A percentile compares a stretch with the other conserved stretches of the same genome.
phyloP scores from a whole-genome alignment of 1,284 basidiomycete genomes.

The Peniophora sp. region DNA sequence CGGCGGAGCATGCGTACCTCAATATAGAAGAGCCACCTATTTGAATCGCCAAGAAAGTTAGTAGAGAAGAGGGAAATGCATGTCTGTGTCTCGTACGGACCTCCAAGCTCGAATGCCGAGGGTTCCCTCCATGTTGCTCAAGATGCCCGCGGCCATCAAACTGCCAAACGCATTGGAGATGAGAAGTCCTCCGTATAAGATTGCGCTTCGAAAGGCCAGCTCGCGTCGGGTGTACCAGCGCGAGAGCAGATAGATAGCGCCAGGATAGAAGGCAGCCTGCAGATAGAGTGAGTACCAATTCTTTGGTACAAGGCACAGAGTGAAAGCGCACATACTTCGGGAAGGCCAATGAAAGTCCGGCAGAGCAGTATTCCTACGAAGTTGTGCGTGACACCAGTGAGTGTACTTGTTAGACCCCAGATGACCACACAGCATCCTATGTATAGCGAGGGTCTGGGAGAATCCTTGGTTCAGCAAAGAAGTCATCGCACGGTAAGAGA shows the following conservation, averaged over 20 bases:
- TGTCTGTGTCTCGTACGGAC: conserved; percentile 27
- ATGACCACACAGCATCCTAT: conserved; percentile 52
- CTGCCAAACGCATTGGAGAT: conserved; percentile 73
- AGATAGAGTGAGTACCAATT: not conserved
- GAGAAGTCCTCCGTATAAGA: conserved; percentile 62
- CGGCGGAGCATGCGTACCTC: conserved; percentile 31
- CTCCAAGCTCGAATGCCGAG: conserved; percentile 66
- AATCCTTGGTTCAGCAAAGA: not conserved
- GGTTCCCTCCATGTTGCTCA: conserved; percentile 60
- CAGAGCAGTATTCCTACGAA: conserved; percentile 51
- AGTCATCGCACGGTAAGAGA: not conserved
- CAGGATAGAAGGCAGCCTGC: conserved; percentile 57
- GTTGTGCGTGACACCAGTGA: conserved; percentile 53
- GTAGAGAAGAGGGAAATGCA: not conserved
- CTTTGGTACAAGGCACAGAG: too few species aligned
- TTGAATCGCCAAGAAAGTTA: not conserved
- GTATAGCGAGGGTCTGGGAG: conserved; percentile 48
- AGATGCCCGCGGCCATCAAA: conserved; percentile 64
- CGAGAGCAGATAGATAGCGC: conserved; percentile 52
- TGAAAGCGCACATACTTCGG: conserved; percentile 35
- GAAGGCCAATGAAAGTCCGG: conserved; percentile 54
- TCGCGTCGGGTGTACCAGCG: conserved; percentile 67
- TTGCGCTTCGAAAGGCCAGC: conserved; percentile 59
- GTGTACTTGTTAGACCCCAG: conserved; percentile 55
- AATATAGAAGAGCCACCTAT: conserved; percentile 49